Percentiles rank a stretch among this genome's conserved stretches.
Conservation (phyloP, 1,139 yeast species). For the Debaryomyces nepalensis region DNA sequence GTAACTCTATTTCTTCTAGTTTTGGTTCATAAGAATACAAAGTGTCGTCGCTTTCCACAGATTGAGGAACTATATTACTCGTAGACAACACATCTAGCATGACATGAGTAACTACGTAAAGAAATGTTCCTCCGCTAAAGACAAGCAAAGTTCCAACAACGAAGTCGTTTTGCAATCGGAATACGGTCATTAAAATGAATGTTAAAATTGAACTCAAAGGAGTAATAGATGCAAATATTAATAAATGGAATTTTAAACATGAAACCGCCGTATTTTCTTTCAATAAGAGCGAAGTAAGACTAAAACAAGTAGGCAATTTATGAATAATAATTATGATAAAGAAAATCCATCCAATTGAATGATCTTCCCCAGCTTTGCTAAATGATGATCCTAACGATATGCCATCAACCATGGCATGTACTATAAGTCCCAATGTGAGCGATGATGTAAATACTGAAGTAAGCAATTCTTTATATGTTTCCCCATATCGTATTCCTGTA, state of each 20-base stretch:
- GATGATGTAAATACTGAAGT: slow-evolving; percentile 36
- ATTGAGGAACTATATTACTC: slow-evolving; percentile 13
- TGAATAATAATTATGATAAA: slow-evolving; percentile 68
- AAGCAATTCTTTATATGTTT: slow-evolving; percentile 13
- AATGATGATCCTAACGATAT: slow-evolving; percentile 72
- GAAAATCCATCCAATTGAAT: slow-evolving; percentile 54
- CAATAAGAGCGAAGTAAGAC: slow-evolving; percentile 62
- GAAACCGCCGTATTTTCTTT: slow-evolving; percentile 34
- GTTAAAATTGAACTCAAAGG: slow-evolving; percentile 58
- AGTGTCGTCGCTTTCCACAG: slow-evolving; percentile 16
- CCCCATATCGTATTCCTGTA: slow-evolving; percentile 1
- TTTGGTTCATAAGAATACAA: slow-evolving; percentile 10
- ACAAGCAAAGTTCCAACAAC: slow-evolving; percentile 57
- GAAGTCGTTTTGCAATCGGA: slow-evolving; percentile 37
- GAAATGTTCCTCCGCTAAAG: slow-evolving; percentile 74
- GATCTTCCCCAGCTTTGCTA: slow-evolving; percentile 38
- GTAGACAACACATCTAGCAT: slow-evolving; percentile 39
- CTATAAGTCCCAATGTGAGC: slow-evolving; percentile 62
- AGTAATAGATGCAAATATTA: slow-evolving; percentile 54
- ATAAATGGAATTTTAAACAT: slow-evolving; percentile 46
- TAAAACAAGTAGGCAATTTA: slow-evolving; percentile 77
- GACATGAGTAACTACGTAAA: slow-evolving; percentile 71
- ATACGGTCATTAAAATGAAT: slow-evolving; percentile 39
- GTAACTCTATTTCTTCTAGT: slow-evolving; percentile 15
- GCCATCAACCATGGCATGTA: slow-evolving; percentile 77